These are phyloP conservation scores for Akanthomyces uredinophilus DNA, from an alignment of 2,329 filamentous ascomycete genomes.

Conservation along the genomic window DNA sequence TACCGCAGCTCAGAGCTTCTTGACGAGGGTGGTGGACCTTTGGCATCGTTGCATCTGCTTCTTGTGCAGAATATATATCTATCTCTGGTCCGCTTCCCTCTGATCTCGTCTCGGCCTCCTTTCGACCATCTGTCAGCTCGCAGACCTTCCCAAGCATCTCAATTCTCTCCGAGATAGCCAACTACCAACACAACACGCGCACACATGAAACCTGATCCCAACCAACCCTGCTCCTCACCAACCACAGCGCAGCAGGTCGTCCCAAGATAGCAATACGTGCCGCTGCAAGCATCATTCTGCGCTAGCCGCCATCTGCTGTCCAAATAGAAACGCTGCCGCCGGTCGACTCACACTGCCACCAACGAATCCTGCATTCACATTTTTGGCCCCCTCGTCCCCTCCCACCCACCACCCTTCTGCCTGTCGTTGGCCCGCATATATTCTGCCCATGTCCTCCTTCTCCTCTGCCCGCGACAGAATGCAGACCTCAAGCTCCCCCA, in stretches of 20 bases:
- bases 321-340: conserved; percentile 13
- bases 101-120: not conserved
- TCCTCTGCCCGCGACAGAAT: conserved; percentile 7
- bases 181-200: not conserved
- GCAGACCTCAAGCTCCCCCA: not conserved
- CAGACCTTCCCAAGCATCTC: not conserved
- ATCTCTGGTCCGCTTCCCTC: conserved; percentile 9
- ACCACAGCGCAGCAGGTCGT: not conserved
- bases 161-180: not conserved
- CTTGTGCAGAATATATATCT: conserved; percentile 11
- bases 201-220: not conserved
- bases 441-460: conserved; percentile 3
- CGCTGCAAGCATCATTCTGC: conserved; percentile 3
- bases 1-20: not conserved
- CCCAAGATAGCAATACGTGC: conserved; percentile 9
- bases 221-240: not conserved
- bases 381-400: conserved; percentile 8
- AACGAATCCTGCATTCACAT: conserved; percentile 8
- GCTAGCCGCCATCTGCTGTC: conserved; percentile 8
- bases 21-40: conserved; percentile 11
- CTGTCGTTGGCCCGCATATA: conserved; percentile 15
- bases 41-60: conserved; percentile 7
- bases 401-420: conserved; percentile 1
- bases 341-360: conserved; percentile 12
- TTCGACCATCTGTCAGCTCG: not conserved